Base-by-base conservation (phyloP, 495 filamentous ascomycete genomes). In the Penicillium flavigenum region DNA sequence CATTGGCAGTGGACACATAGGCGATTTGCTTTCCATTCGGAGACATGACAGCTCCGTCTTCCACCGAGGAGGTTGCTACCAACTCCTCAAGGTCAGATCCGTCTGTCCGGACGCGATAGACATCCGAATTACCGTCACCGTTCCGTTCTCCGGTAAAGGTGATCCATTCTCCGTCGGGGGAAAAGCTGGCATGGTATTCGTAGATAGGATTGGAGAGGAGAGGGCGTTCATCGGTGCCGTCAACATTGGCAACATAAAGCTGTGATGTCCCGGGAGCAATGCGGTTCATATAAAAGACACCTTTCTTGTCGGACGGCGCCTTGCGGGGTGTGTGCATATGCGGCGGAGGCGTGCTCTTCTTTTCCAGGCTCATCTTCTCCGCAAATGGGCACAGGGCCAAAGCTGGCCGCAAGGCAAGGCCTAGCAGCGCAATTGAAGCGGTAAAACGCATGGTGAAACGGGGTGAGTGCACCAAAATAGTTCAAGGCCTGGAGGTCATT, bases 101-200 rank as follows among this genome's bases (percentile, higher is more conserved):
- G 49, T 70, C 59, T 3, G 58, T 54, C 1, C 63, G 58, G 4
- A 70, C 60, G 7, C 64, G 61, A 54, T 68, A 72, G 46, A 72
- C 61, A 58, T 72, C 69, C 0, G 63, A 62, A 32, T 72, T 66
- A 10, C 69, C 69, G 22, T 72, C 69, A 11, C 67, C 69, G 16
- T 64, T 65, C 2, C 67, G 64, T 47, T 72, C 67, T 3, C 51
- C 42, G 4, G 69, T 72, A 32, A 72, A 72, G n/a, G 56, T 63
- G 17, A 72, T 63, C 64, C 65, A 68, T 60, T 66, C 36, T 8
- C 65, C 68, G 51, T 74, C 66, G 0, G 71, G 54, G 1, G 75
- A 73, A 54, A 66, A 76, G 1, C 42, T 29, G 16, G 69, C 67
- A 31, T 74, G 75, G 46, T 72, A 78, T 26, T 76, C 73, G 51